Evolutionary conservation across 441 rosid species (phyloP).

Genomic region (Gossypium schwendimanii): DNA sequence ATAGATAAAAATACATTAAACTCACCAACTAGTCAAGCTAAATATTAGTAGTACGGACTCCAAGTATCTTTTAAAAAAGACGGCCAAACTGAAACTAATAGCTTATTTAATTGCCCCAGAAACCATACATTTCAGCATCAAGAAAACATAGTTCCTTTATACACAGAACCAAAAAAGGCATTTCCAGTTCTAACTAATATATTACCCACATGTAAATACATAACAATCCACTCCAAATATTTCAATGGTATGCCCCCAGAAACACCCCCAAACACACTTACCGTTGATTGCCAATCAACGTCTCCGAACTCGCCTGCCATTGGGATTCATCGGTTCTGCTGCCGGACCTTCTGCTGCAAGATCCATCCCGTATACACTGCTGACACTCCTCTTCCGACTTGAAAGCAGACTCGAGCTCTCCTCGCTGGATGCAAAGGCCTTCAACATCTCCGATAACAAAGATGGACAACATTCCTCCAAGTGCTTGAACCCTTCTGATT

Average conservation of each 20-base stretch:
- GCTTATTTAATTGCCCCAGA: neutral
- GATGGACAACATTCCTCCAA: slow-evolving; percentile 83
- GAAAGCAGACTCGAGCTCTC: slow-evolving; percentile 44
- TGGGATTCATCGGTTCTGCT: slow-evolving; percentile 48
- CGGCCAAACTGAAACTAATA: too few relatives aligned
- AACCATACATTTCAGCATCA: neutral
- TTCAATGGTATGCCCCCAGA: slow-evolving; percentile 18
- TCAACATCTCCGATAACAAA: slow-evolving; percentile 66
- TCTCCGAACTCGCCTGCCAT: slow-evolving; percentile 60
- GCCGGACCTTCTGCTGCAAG: slow-evolving; percentile 30
- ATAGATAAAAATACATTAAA: too few relatives aligned
- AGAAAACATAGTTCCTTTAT: slow-evolving; percentile 3
- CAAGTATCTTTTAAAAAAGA: too few relatives aligned
- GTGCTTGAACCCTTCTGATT: slow-evolving; percentile 80
- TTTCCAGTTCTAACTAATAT: neutral
- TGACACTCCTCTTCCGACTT: slow-evolving; percentile 62
- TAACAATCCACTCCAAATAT: too few relatives aligned
- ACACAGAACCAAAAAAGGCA: neutral
- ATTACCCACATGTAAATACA: too few relatives aligned
- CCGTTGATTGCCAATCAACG: slow-evolving; percentile 36
- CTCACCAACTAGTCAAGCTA: too few relatives aligned
- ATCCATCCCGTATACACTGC: slow-evolving; percentile 68
- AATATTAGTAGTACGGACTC: too few relatives aligned
- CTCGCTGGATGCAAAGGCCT: slow-evolving; percentile 64
- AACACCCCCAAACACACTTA: slow-evolving; percentile 56